Percentiles rank a stretch among this genome's conserved stretches.
Evolutionary conservation across 2,329 filamentous ascomycete genomes (phyloP).

Genomic region (Fusarium falciforme): DNA sequence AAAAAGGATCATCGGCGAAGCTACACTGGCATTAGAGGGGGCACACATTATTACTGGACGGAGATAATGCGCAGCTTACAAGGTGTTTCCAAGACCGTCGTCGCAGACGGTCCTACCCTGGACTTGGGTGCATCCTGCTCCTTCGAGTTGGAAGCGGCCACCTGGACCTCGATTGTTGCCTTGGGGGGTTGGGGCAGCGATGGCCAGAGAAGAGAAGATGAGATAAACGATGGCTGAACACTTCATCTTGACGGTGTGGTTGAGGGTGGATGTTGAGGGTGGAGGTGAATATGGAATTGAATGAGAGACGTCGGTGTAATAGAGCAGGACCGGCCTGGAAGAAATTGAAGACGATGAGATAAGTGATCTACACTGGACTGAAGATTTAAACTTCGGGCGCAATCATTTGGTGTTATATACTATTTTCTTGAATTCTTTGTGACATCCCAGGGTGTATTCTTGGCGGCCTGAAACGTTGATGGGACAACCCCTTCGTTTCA

Average conservation of each 20-base stretch:
- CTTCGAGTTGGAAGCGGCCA: slow-evolving; percentile 8
- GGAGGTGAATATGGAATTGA: neutral
- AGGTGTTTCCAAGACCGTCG: slow-evolving; percentile 21
- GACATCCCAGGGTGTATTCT: neutral
- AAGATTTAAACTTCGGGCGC: neutral
- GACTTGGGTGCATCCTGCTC: neutral
- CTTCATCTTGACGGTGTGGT: neutral
- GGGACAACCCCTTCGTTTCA: neutral
- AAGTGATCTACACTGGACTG: neutral
- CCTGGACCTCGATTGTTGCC: slow-evolving; percentile 5
- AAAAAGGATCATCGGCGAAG: neutral
- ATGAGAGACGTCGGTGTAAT: neutral
- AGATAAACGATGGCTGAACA: neutral
- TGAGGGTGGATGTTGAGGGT: neutral
- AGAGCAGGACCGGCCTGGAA: neutral
- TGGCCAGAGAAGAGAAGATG: neutral
- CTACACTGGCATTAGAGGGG: neutral
- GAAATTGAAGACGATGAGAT: neutral
- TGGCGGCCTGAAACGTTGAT: neutral
- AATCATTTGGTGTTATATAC: neutral
- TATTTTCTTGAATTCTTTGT: neutral
- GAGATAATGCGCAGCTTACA: slow-evolving; percentile 1
- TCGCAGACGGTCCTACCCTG: slow-evolving; percentile 22
- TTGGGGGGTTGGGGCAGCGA: slow-evolving; percentile 4
- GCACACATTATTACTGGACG: neutral